Evolutionary conservation across 2,329 filamentous ascomycete species (phyloP), one percentile per base, ranked within the genome.

Genomic region (Tetracladium maxilliforme): DNA sequence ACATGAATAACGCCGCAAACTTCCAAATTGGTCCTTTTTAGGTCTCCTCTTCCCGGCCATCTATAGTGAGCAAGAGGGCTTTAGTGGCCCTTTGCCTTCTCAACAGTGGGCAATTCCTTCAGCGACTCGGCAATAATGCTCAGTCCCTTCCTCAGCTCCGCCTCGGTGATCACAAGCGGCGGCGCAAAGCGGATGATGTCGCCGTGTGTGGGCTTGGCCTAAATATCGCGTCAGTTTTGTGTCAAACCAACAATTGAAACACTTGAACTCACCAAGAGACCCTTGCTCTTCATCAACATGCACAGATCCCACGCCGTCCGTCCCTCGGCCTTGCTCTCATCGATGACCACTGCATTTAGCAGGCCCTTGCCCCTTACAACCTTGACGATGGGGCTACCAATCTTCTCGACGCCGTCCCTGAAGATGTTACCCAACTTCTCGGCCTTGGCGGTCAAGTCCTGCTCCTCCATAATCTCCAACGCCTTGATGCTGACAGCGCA

Each of bases 171-270:
- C 36, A 98, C 84, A 27, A 98, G 62, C 12, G 90, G 90, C 23
- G 90, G 90, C n/a, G 90, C 90, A 33, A 98, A 77, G 30, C 90
- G 80, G 48, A 98, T 98, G 50, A 98, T 95, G 54, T 95, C 94
- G 45, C 92, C 77, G 53, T 98, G 90, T 6, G 90, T 98, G 16
- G 90, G 90, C 68, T 98, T 98, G 42, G 90, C 90, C 83, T 92
- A 48, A 44, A 31, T 16, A 23, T 33, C 16, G 37, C 34, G 33
- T 31, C 25, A 33, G 30, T 14, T 21, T 7, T 15, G 8, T 19
- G 44, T 35, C 39, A 20, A 11, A 22, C 25, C 18, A 23, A 19
- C 21, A 9, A 15, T 22, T 7, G 6, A 11, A 13, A 15, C 13
- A 7, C 16, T 19, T 7, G 6, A 13, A 59, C 75, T 56, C 64